A percentile compares a stretch with the other conserved stretches of the same genome.
phyloP scores from a whole-genome alignment of 345 rosid species.

The Eucalyptus sp. region DNA sequence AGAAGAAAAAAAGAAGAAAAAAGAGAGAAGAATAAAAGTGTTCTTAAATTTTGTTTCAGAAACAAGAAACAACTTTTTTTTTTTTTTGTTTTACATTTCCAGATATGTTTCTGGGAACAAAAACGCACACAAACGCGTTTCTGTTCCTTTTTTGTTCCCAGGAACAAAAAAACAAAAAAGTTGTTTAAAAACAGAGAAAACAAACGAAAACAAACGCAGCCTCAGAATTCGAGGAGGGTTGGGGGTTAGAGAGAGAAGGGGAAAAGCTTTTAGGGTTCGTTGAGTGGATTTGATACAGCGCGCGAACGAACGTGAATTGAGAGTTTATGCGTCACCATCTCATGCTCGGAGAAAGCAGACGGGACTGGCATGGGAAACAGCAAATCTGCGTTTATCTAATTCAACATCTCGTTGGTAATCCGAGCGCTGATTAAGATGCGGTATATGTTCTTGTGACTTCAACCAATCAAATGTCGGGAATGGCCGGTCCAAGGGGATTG shows the following conservation, averaged over 20 bases:
- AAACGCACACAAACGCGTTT: too few species aligned
- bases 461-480: neutral
- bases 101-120: too few species aligned
- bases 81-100: too few species aligned
- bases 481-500: neutral
- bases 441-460: neutral
- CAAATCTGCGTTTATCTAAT: neutral
- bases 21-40: too few species aligned
- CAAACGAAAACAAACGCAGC: too few species aligned
- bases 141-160: too few species aligned
- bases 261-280: neutral
- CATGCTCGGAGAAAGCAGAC: neutral
- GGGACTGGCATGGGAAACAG: neutral
- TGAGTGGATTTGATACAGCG: neutral
- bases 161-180: too few species aligned
- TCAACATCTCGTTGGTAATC: neutral
- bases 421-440: neutral
- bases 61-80: too few species aligned
- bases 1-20: too few species aligned
- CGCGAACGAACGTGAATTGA: neutral
- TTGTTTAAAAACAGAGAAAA: too few species aligned
- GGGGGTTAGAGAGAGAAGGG: neutral
- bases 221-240: neutral
- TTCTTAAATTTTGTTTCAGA: too few species aligned
- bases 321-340: neutral